These are phyloP conservation scores for Solanum corneliomulleri DNA, from an alignment of 257 asterid species.

Conservation along the genomic window DNA sequence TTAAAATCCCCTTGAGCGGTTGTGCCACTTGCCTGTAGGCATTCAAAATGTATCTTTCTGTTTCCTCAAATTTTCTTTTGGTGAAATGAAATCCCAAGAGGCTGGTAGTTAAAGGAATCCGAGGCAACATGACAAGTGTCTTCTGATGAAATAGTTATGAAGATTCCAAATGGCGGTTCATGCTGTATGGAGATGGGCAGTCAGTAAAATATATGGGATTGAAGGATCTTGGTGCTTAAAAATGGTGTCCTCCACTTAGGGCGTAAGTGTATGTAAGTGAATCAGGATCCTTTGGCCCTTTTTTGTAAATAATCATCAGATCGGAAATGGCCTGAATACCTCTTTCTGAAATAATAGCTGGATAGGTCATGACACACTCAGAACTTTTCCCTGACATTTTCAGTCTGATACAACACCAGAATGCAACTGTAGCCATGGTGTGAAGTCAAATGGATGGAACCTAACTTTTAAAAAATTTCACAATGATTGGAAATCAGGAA, in stretches of 20 bases:
- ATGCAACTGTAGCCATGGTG: neutral
- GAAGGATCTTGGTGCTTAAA: neutral
- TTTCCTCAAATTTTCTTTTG: neutral
- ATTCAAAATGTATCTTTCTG: neutral
- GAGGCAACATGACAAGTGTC: neutral
- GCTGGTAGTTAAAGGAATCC: neutral
- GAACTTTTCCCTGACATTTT: neutral
- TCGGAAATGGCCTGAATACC: neutral
- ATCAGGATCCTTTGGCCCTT: neutral
- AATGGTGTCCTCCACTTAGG: neutral
- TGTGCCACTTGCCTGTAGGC: neutral
- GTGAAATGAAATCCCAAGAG: neutral
- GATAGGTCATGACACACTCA: neutral
- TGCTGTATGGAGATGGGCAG: neutral
- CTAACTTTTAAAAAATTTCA: neutral
- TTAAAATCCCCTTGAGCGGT: neutral
- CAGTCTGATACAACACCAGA: neutral
- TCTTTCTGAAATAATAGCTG: neutral
- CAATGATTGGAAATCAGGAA: neutral
- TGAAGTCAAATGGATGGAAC: neutral
- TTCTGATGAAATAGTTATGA: neutral
- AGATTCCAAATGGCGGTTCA: neutral
- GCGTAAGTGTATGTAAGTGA: neutral
- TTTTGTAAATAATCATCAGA: neutral
- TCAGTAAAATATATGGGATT: neutral